Conservation (phyloP, 345 rosid species). For the Cochlearia excelsa region DNA sequence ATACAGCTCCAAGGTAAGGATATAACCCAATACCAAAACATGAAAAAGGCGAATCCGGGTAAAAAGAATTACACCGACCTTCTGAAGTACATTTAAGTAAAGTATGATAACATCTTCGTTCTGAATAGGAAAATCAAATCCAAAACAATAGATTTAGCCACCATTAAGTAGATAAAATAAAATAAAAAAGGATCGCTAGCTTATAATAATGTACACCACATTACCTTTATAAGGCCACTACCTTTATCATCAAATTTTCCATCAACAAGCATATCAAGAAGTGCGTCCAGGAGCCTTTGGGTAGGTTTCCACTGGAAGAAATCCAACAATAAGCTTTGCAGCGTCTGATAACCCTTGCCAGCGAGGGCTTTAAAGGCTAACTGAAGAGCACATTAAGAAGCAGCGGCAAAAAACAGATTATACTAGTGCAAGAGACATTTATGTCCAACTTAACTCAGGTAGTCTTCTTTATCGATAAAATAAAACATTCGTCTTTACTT, state of each 20-base stretch:
- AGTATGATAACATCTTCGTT: slow-evolving; percentile 94
- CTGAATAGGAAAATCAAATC: slow-evolving; percentile 44
- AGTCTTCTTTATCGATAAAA: slow-evolving; percentile 3
- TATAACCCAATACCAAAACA: slow-evolving; percentile 21
- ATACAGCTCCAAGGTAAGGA: slow-evolving; percentile 45
- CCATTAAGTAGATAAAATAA: slow-evolving; percentile 27
- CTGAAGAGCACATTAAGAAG: slow-evolving; percentile 41
- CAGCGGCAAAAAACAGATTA: slow-evolving; percentile 16
- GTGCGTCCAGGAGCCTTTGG: slow-evolving; percentile 71
- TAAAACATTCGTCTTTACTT: slow-evolving; percentile 1
- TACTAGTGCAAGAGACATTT: slow-evolving; percentile 13
- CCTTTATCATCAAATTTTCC: slow-evolving; percentile 73
- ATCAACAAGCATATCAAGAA: slow-evolving; percentile 98
- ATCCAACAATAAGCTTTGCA: slow-evolving; percentile 84
- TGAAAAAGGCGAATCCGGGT: slow-evolving; percentile 17
- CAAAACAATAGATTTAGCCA: slow-evolving; percentile 25
- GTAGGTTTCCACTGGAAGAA: slow-evolving; percentile 78
- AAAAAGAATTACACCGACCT: slow-evolving; percentile 57
- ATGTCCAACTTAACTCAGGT: slow-evolving; percentile 12
- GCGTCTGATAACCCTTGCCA: slow-evolving; percentile 88
- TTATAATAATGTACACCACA: slow-evolving; percentile 15
- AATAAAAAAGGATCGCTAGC: slow-evolving; percentile 2
- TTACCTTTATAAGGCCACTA: slow-evolving; percentile 70
- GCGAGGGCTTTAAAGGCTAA: slow-evolving; percentile 83
- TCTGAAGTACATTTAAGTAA: slow-evolving; percentile 81